Base-by-base conservation (phyloP, 2,329 filamentous ascomycete species). In the Arthrobotrys musiformis region DNA sequence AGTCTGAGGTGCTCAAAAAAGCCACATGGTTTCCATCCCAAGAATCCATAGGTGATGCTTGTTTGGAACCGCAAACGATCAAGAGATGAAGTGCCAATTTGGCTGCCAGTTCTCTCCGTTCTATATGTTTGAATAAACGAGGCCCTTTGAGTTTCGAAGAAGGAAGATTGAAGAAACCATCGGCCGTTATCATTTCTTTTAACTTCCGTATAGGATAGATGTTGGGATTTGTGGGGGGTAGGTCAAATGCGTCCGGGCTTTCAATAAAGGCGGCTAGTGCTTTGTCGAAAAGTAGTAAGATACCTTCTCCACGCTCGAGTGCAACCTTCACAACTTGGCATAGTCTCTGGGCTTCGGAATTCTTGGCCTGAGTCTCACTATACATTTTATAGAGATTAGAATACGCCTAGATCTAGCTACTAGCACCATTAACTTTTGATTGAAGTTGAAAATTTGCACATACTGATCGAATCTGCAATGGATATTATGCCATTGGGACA, bases 41-140 rank as follows among this genome's bases (percentile, higher is more conserved):
- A n/a, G 17, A 28, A 61, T 8, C 22, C 6, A 26, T 28, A 22
- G 15, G 56, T n/a, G 2, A 15, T 61, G 13, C 24, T n/a, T 44
- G 2, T 24, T 26, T n/a, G n/a, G 30, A 44, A 19, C 2, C 28
- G 35, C n/a, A 44, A 11, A 61, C 42, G 4, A 26, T 28, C 35
- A 61, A n/a, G 44, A 61, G 33, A 26, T 61, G 35, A 3, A 61
- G 56, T 2, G 35, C 35, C 15, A 61, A 19, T n/a, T 61, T 61
- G 8, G 19, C 35, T 61, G 56, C 56, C 17, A 61, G 30, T 19
- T 35, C 56, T 17, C 56, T n/a, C 19, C 56, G 30, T 19, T 61
- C n/a, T 24, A 19, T 15, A 13, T 61, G 35, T 13, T 61, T 61
- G 26, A 61, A 61, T 42, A 44, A 5, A 6, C 13, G 3, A 4